Conservation (phyloP, 2,329 filamentous ascomycete species). For the Aspergillus sp. region DNA sequence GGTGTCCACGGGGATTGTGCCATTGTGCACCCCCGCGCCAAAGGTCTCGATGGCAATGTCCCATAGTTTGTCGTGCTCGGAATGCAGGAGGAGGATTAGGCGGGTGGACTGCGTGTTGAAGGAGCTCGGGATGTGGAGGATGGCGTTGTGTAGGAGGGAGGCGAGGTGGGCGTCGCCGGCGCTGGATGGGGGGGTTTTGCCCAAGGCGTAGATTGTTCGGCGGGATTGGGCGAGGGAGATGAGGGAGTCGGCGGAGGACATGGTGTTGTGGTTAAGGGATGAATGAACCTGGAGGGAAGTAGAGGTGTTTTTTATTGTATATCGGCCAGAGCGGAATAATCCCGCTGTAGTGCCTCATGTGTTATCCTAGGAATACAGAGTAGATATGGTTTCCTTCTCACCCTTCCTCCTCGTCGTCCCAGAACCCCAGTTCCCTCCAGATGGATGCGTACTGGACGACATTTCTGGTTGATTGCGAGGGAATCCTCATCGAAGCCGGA, state of each 20-base stretch:
- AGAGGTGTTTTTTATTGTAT: too few species aligned
- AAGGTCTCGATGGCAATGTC: conserved; percentile 58
- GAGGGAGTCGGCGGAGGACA: conserved; percentile 18
- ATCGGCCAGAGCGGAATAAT: too few species aligned
- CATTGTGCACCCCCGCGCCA: conserved; percentile 57
- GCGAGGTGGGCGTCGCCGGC: conserved; percentile 29
- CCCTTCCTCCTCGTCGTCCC: too few species aligned
- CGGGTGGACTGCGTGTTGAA: conserved; percentile 88
- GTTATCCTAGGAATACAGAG: too few species aligned
- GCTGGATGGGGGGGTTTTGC: conserved; percentile 23
- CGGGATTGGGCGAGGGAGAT: conserved; percentile 23
- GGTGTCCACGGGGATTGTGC: conserved; percentile 37
- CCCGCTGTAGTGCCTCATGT: too few species aligned
- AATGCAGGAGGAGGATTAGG: conserved; percentile 65
- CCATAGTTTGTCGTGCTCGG: conserved; percentile 84
- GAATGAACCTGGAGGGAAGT: too few species aligned
- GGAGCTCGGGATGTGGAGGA: conserved; percentile 63
- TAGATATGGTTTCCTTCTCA: too few species aligned
- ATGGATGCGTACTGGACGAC: too few species aligned
- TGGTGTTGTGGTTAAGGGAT: not conserved
- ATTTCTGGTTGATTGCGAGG: too few species aligned
- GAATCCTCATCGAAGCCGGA: too few species aligned
- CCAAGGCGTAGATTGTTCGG: conserved; percentile 29
- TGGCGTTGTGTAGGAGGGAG: conserved; percentile 35
- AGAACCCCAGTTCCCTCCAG: too few species aligned